These are phyloP conservation scores for Vickermania spadyakhi DNA, from an alignment of 208 protist genomes.

Conservation along the genomic window DNA sequence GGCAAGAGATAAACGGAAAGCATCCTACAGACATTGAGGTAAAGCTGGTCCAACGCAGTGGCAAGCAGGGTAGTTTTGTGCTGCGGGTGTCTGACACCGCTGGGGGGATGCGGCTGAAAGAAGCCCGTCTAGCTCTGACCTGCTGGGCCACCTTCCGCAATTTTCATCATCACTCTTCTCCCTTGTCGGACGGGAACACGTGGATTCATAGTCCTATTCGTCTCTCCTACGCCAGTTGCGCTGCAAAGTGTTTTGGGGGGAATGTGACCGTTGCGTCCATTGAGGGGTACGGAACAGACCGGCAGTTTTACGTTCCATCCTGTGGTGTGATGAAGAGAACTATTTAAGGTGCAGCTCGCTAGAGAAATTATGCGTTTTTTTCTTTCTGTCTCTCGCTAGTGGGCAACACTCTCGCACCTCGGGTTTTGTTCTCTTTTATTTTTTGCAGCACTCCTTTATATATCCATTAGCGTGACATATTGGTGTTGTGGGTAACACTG, in stretches of 20 bases:
- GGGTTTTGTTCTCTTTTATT: too few species aligned
- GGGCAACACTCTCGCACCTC: too few species aligned
- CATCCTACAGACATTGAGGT: conserved; percentile 46
- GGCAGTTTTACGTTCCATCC: conserved; percentile 43
- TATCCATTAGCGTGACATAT: too few species aligned
- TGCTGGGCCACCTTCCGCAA: conserved; percentile 47
- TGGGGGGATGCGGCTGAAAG: conserved; percentile 42
- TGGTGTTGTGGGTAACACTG: too few species aligned
- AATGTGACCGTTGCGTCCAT: conserved; percentile 47
- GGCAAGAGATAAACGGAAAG: conserved; percentile 35
- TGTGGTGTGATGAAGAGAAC: conserved; percentile 14
- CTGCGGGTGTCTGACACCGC: conserved; percentile 64
- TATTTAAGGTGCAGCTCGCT: background rate
- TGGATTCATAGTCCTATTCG: conserved; percentile 60
- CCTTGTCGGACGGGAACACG: conserved; percentile 13
- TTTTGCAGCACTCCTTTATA: too few species aligned
- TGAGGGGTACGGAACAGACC: conserved; percentile 67
- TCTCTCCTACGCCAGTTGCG: conserved; percentile 47
- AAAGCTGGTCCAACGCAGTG: conserved; percentile 26
- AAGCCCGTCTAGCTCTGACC: conserved; percentile 19
- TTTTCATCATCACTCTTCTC: conserved; percentile 9
- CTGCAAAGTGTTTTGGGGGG: conserved; percentile 36
- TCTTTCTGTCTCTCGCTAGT: too few species aligned
- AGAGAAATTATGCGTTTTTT: conserved; percentile 11
- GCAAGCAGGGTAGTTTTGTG: conserved; percentile 26